These are phyloP conservation scores for Zymoseptoria ardabiliae DNA, from an alignment of 2,329 filamentous ascomycete species.

Conservation along the genomic window DNA sequence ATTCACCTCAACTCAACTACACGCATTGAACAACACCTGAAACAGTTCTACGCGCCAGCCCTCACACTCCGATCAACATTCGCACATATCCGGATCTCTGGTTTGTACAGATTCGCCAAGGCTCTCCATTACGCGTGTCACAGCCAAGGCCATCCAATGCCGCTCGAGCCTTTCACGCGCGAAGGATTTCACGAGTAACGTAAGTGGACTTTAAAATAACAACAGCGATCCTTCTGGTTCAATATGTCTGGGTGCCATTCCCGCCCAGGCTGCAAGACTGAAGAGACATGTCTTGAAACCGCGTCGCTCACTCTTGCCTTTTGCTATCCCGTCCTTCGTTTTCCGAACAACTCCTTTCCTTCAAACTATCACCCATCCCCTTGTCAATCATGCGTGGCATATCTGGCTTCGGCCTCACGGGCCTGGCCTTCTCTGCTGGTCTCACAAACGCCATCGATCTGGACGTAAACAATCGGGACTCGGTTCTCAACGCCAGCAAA, in stretches of 20 bases:
- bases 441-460: conserved; percentile 10
- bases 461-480: conserved; percentile 8
- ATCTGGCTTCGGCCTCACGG: background rate
- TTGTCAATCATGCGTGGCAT: background rate
- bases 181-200: background rate
- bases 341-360: background rate
- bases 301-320: background rate
- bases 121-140: background rate
- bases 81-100: no score
- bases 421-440: background rate
- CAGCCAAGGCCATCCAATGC: background rate
- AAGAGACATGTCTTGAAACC: background rate
- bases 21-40: background rate
- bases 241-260: background rate
- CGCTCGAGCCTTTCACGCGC: background rate
- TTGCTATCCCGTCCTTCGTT: background rate
- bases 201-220: background rate
- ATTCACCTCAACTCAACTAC: no score
- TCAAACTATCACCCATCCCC: background rate
- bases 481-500: conserved; percentile 9
- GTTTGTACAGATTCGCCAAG: background rate
- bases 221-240: background rate
- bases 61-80: no score
- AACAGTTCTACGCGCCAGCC: background rate
- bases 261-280: background rate